These are phyloP conservation scores for Puccinia polysora DNA, from an alignment of 1,284 basidiomycete genomes.

Conservation along the genomic window DNA sequence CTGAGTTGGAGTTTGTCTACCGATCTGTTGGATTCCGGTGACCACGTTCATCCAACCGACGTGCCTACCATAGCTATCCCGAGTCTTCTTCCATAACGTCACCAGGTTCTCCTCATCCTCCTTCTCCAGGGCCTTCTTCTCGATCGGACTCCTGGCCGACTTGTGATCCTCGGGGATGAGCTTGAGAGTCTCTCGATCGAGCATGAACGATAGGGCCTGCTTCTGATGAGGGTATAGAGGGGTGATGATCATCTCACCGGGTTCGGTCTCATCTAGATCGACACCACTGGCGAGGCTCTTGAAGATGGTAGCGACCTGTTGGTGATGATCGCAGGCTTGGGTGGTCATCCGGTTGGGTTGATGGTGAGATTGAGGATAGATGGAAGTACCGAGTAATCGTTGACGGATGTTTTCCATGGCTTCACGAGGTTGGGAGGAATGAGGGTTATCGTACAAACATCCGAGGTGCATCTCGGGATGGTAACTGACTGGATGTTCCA, in stretches of 20 bases:
- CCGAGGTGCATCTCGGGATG: constrained; percentile 62
- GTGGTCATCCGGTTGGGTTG: background rate
- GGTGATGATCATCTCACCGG: constrained; percentile 79
- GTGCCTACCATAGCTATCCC: constrained; percentile 59
- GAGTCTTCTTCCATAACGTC: constrained; percentile 69
- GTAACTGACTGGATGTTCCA: constrained; percentile 69
- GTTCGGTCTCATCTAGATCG: constrained; percentile 76
- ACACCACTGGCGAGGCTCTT: constrained; percentile 78
- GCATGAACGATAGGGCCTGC: constrained; percentile 89
- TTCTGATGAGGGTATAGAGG: constrained; percentile 93
- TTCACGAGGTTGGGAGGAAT: constrained; percentile 71
- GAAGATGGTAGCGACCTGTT: constrained; percentile 90
- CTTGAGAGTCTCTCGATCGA: constrained; percentile 69
- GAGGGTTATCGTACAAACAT: constrained; percentile 76
- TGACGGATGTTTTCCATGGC: constrained; percentile 53
- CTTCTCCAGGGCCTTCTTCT: constrained; percentile 1
- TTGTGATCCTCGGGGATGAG: constrained; percentile 39
- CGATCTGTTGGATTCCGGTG: constrained; percentile 67
- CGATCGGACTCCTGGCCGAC: background rate
- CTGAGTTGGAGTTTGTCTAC: constrained; percentile 63
- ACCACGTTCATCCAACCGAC: constrained; percentile 74
- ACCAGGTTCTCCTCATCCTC: constrained; percentile 60
- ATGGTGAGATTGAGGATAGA: background rate
- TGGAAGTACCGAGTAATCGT: constrained; percentile 44
- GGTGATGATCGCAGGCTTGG: constrained; percentile 60